Percentiles rank a stretch among this genome's conserved stretches.
phyloP scores from a whole-genome alignment of 805 yeast genomes.

The Komagataella kurtzmanii region DNA sequence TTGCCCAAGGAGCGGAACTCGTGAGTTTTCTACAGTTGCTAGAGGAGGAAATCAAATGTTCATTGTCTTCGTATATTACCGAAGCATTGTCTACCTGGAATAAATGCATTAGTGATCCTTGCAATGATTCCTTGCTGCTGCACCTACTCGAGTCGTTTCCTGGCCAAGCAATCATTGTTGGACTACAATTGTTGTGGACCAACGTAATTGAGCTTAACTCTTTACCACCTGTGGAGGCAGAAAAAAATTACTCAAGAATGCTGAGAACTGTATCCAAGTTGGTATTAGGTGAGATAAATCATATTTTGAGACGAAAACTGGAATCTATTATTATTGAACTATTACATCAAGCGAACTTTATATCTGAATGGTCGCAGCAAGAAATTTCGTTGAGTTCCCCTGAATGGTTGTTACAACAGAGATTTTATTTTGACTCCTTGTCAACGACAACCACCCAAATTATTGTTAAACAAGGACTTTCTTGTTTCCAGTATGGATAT shows the following conservation, averaged over 20 bases:
- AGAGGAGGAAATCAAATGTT: neutral
- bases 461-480: constrained; percentile 36
- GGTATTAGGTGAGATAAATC: neutral
- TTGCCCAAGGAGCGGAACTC: neutral
- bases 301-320: constrained; percentile 22
- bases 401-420: constrained; percentile 39
- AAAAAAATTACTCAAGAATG: neutral
- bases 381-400: neutral
- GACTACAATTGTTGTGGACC: neutral
- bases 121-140: neutral
- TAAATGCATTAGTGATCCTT: neutral
- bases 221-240: neutral
- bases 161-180: neutral
- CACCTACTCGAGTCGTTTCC: neutral
- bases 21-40: neutral
- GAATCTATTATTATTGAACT: constrained; percentile 58
- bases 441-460: constrained; percentile 19
- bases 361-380: constrained; percentile 1
- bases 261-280: neutral
- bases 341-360: constrained; percentile 40
- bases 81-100: neutral
- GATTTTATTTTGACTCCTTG: constrained; percentile 25
- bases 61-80: neutral
- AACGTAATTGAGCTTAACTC: neutral
- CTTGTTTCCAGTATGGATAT: constrained; percentile 51